phyloP scores from a whole-genome alignment of 352 stramenopile genomes.

The Detonula confervacea region DNA sequence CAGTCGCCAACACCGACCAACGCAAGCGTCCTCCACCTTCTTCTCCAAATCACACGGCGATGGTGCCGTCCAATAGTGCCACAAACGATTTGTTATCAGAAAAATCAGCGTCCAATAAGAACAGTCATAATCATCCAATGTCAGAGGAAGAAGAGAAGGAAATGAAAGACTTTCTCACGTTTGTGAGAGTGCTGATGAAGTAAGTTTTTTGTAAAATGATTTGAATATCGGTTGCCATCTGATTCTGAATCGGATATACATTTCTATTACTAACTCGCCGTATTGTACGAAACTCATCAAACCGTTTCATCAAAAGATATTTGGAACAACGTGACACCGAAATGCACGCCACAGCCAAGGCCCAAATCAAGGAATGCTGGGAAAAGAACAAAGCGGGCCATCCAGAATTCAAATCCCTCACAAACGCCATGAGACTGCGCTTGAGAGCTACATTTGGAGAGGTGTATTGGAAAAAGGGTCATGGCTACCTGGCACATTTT shows the following conservation, averaged over 20 bases:
- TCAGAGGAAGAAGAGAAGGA: constrained; percentile 60
- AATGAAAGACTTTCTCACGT: constrained; percentile 81
- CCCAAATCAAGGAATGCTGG: constrained; percentile 81
- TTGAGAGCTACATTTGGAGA: constrained; percentile 71
- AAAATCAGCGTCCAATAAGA: too few relatives aligned
- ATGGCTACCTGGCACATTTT: constrained; percentile 72
- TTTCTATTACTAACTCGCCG: constrained; percentile 1
- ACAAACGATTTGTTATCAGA: too few relatives aligned
- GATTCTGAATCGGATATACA: background rate
- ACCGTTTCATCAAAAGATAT: constrained; percentile 35
- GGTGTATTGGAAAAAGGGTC: constrained; percentile 76
- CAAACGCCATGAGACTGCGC: constrained; percentile 63
- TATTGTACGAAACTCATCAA: background rate
- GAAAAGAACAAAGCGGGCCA: constrained; percentile 78
- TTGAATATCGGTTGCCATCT: background rate
- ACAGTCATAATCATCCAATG: too few relatives aligned
- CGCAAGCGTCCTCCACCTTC: too few relatives aligned
- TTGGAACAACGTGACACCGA: constrained; percentile 75
- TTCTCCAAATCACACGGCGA: too few relatives aligned
- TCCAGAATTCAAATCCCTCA: constrained; percentile 72
- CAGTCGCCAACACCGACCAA: too few relatives aligned
- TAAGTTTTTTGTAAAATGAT: too few relatives aligned
- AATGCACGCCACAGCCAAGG: constrained; percentile 69
- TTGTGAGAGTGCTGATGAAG: constrained; percentile 80
- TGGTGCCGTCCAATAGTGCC: too few relatives aligned